These are phyloP conservation scores for Sclerotiophoma versabilis DNA, from an alignment of 2,329 filamentous ascomycete genomes.

Conservation along the genomic window DNA sequence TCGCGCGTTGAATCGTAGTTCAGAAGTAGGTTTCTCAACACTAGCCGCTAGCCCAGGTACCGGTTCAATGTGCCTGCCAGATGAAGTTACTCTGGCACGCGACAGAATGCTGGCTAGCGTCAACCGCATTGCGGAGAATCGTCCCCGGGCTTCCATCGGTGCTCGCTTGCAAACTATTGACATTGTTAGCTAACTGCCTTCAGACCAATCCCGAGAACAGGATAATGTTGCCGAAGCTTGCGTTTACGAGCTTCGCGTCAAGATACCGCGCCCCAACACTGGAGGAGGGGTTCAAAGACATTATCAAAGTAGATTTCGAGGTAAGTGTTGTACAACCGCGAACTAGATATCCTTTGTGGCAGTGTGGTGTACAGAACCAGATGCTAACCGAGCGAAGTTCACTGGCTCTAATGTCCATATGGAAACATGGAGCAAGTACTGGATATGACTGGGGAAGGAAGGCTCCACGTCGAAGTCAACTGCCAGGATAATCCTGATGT, in stretches of 20 bases:
- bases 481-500: constrained; percentile 18
- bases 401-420: constrained; percentile 73
- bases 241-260: constrained; percentile 77
- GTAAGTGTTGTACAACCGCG: constrained; percentile 48
- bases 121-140: constrained; percentile 16
- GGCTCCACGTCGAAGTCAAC: neutral
- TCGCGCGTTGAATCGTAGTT: constrained; percentile 65
- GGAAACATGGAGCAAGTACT: constrained; percentile 77
- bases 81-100: constrained; percentile 13
- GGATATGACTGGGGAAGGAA: constrained; percentile 61
- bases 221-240: constrained; percentile 74
- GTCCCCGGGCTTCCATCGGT: constrained; percentile 10
- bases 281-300: constrained; percentile 84
- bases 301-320: constrained; percentile 76
- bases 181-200: constrained; percentile 25
- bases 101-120: constrained; percentile 1
- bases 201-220: constrained; percentile 85
- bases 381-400: constrained; percentile 58
- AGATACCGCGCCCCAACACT: constrained; percentile 75
- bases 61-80: constrained; percentile 9
- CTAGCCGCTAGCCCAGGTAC: constrained; percentile 13
- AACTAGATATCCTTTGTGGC: neutral
- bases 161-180: constrained; percentile 12
- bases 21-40: constrained; percentile 43
- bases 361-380: neutral